These are phyloP conservation scores for Boletus reticuloceps DNA, from an alignment of 768 basidiomycete species.

Conservation along the genomic window DNA sequence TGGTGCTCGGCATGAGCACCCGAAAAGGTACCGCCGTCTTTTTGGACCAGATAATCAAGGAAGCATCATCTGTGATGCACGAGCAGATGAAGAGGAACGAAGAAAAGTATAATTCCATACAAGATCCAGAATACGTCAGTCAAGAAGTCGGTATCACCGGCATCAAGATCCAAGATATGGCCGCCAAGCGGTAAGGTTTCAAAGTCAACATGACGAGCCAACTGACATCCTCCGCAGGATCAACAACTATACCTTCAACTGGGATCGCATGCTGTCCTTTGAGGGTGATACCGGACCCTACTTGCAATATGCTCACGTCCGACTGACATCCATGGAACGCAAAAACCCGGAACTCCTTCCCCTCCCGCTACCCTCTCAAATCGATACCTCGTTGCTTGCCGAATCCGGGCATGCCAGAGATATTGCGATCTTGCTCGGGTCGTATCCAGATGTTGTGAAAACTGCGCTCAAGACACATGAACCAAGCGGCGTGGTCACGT, in stretches of 20 bases:
- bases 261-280: constrained; percentile 92
- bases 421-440: constrained; percentile 80
- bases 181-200: constrained; percentile 73
- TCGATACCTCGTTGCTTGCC: constrained; percentile 65
- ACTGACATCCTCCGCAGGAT: constrained; percentile 49
- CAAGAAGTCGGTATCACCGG: constrained; percentile 93
- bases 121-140: constrained; percentile 78
- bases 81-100: constrained; percentile 95
- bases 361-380: constrained; percentile 64
- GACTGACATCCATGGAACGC: constrained; percentile 84
- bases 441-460: constrained; percentile 90
- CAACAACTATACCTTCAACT: constrained; percentile 95
- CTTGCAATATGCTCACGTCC: constrained; percentile 95
- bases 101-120: constrained; percentile 85
- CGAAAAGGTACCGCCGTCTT: constrained; percentile 93
- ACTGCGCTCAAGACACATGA: constrained; percentile 83
- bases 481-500: constrained; percentile 90
- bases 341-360: constrained; percentile 88
- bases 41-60: constrained; percentile 88
- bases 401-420: constrained; percentile 76
- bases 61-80: constrained; percentile 88
- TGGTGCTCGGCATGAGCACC: constrained; percentile 95
- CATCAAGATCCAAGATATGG: constrained; percentile 98
- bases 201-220: no score
- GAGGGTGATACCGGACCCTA: constrained; percentile 96